Evolutionary conservation across 345 rosid species (phyloP).

Genomic region (Syzygium aqueum): DNA sequence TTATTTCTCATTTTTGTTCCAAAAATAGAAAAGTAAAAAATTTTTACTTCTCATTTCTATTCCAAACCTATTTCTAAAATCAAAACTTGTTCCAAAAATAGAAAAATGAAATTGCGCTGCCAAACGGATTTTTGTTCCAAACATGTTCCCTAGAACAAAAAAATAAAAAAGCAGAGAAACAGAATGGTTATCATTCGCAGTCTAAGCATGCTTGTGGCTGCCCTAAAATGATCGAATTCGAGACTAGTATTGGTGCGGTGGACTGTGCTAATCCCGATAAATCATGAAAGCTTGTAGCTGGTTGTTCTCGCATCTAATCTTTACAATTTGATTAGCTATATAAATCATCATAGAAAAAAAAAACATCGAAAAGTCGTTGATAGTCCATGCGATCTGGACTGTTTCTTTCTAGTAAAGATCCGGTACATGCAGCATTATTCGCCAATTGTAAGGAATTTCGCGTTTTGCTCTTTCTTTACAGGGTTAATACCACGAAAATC

Average conservation of each 20-base stretch:
- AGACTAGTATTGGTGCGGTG: accelerated
- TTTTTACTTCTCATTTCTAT: too few species aligned
- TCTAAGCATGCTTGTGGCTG: neutral
- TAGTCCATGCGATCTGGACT: neutral
- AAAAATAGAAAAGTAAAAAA: too few species aligned
- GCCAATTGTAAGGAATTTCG: too few species aligned
- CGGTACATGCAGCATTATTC: neutral
- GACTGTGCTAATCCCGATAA: neutral
- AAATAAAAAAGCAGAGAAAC: too few species aligned
- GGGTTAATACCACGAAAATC: too few species aligned
- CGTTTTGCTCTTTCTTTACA: neutral
- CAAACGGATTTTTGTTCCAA: too few species aligned
- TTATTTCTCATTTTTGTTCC: too few species aligned
- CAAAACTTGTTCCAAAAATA: too few species aligned
- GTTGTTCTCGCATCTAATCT: neutral
- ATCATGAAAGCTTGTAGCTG: neutral
- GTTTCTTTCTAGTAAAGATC: neutral
- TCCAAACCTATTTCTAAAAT: too few species aligned
- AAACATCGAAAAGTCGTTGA: neutral
- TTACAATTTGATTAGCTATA: neutral
- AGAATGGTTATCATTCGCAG: too few species aligned
- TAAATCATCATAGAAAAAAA: neutral
- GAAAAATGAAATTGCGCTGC: too few species aligned
- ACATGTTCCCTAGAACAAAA: too few species aligned
- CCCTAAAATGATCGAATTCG: neutral